Evolutionary conservation across 441 rosid species (phyloP).

Genomic region (Dalechampia spathulata): DNA sequence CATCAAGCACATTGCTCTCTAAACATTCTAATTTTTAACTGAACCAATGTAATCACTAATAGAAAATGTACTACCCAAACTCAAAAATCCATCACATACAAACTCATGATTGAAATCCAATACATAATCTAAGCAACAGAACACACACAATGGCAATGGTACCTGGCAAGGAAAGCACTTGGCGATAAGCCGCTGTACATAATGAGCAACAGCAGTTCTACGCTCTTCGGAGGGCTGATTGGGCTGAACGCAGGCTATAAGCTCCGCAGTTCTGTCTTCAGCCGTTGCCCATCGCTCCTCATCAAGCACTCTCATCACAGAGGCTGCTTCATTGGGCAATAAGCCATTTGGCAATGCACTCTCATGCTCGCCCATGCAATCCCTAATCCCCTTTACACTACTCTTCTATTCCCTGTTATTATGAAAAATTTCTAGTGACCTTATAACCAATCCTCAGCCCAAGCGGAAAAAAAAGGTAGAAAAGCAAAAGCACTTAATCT

Average conservation of each 20-base stretch:
- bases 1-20: too few species aligned
- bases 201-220: slow-evolving; percentile 80
- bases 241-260: slow-evolving; percentile 81
- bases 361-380: slow-evolving; percentile 84
- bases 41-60: too few species aligned
- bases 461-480: too few species aligned
- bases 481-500: too few species aligned
- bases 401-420: background rate
- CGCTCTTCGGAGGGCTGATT: slow-evolving; percentile 70
- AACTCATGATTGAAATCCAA: too few species aligned
- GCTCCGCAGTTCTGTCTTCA: slow-evolving; percentile 75
- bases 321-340: slow-evolving; percentile 65
- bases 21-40: too few species aligned
- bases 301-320: slow-evolving; percentile 49
- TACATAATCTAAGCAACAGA: too few species aligned
- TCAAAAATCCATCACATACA: too few species aligned
- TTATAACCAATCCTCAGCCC: too few species aligned
- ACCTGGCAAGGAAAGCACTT: slow-evolving; percentile 83
- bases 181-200: slow-evolving; percentile 68
- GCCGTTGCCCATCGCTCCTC: slow-evolving; percentile 72
- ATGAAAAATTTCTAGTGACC: too few species aligned
- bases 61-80: too few species aligned
- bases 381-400: slow-evolving; percentile 16
- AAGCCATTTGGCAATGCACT: slow-evolving; percentile 69
- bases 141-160: slow-evolving; percentile 1